Evolutionary conservation across 1,284 basidiomycete genomes (phyloP), one percentile per base, ranked within the genome.

Genomic region (Ceratobasidium papillatum): DNA sequence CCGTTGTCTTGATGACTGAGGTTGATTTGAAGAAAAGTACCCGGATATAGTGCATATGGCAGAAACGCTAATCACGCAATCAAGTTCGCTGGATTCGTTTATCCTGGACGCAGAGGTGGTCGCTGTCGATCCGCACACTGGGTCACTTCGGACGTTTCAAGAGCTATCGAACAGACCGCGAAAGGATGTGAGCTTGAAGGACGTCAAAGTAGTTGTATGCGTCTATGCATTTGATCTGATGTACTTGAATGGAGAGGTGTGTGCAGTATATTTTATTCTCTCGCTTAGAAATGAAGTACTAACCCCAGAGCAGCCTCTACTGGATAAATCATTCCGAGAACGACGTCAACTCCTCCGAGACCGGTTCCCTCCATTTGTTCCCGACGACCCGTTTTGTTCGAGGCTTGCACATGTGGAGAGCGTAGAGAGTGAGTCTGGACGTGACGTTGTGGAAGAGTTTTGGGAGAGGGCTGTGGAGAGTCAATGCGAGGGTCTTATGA

Each of bases 161-260:
- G 92, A 95, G 76, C 84, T 98, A 25, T 94, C 93, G 3, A 90
- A 91, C 76, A 87, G 96, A 66, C 92, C 95, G 64, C 87, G 94
- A 59, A 96, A 97, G 80, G 92, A 94, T 80, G 95, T 97, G 49
- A 95, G 94, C 80, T 89, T 96, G 0, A 94, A 96, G 80, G 96
- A 99, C 80, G 96, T 99, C 80, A 94, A 95, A 85, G 93, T 99
- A 76, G 90, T 91, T 72, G 98, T 99, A 14, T 97, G 95, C 79
- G 87, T 99, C 3, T 99, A 96, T 81, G 95, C 91, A 0, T 99
- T 99, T 79, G 98, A 99, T 81, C 84, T 99, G 64, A 87, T 99
- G 76, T 96, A 95, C 80, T 84, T 99, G 74, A 99, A 99, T 79
- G 97, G 96, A 81, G 86, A 88, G 83, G 91, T 90, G 41, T 30